Evolutionary conservation across 1,284 basidiomycete species (phyloP), one percentile per base, ranked within the genome.

Genomic region (Rhodotorula sp.): DNA sequence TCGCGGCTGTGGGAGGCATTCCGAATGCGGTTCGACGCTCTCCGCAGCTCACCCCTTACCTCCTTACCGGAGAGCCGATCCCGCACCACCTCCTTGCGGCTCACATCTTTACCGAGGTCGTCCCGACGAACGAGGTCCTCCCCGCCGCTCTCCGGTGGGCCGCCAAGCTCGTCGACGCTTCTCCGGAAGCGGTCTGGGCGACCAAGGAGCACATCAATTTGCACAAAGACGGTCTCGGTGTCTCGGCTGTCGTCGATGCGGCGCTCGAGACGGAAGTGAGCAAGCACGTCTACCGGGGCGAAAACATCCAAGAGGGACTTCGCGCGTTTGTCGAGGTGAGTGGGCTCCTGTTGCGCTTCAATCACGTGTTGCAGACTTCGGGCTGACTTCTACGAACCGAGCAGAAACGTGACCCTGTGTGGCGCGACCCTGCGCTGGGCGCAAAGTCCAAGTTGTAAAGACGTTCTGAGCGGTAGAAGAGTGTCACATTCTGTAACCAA

Each of bases 171-270:
- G 83, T 82, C 23, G 79, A 80, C 26, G 90, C 90, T 78, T 92
- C 90, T 5, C 92, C 92, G 0, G 91, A 93, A 79, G 85, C 91
- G 0, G 88, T 93, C 2, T 88, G 89, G 74, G 85, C 87, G 62
- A 90, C 90, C 15, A 94, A 93, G 79, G 84, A 85, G 26, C 89
- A 85, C 0, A 81, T 92, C 21, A 69, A 89, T 28, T 79, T 89
- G 4, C 81, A 86, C 3, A 80, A 80, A 8, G 85, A 87, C 66
- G 82, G 84, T 56, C 84, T 84, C 23, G 84, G 85, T 64, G 81
- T 87, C 56, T 85, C 89, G 47, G 85, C 87, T 34, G 84, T 85
- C 0, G 84, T 88, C 4, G 71, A 82, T 6, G 81, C 82, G 0
- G 87, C 88, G 66, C 79, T 85, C 14, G 80, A 83, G 71, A 84